Evolutionary conservation across 495 filamentous ascomycete species (phyloP).

Genomic region (Hypoxylon fuscum): DNA sequence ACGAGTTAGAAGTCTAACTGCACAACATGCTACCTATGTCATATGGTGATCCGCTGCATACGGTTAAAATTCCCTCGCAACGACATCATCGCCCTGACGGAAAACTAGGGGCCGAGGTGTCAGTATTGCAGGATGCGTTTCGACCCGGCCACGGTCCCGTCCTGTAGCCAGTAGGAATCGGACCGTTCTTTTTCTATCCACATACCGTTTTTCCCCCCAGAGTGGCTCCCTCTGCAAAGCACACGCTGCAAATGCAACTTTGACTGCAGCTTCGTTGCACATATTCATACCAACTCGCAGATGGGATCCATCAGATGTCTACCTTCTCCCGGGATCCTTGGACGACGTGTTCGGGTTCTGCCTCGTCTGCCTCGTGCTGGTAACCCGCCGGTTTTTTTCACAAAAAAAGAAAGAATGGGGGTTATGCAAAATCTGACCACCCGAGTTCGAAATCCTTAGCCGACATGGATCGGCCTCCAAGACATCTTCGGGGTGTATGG

Average conservation of each 20-base stretch:
- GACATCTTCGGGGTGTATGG: conserved; percentile 25
- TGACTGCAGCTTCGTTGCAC: conserved; percentile 29
- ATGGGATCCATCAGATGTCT: conserved; percentile 38
- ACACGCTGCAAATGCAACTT: conserved; percentile 38
- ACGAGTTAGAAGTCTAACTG: conserved; percentile 16
- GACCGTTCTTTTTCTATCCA: conserved; percentile 40
- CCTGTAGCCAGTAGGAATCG: conserved; percentile 35
- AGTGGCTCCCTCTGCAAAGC: conserved; percentile 38
- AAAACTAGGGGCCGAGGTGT: conserved; percentile 30
- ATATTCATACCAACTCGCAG: conserved; percentile 30
- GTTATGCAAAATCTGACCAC: conserved; percentile 35
- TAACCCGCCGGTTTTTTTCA: conserved; percentile 24
- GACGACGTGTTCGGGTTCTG: conserved; percentile 30
- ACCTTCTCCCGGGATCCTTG: conserved; percentile 12
- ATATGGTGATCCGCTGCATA: conserved; percentile 18
- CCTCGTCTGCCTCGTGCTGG: conserved; percentile 1
- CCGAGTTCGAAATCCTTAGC: conserved; percentile 27
- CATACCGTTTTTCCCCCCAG: conserved; percentile 40
- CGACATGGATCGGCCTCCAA: conserved; percentile 40
- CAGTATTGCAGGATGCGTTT: conserved; percentile 39
- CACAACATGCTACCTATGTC: conserved; percentile 18
- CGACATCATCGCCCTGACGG: conserved; percentile 30
- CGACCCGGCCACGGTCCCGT: conserved; percentile 20
- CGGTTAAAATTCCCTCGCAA: conserved; percentile 13
- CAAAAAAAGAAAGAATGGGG: conserved; percentile 5